phyloP scores from a whole-genome alignment of 2,329 filamentous ascomycete genomes.

The Xylaria sp. region DNA sequence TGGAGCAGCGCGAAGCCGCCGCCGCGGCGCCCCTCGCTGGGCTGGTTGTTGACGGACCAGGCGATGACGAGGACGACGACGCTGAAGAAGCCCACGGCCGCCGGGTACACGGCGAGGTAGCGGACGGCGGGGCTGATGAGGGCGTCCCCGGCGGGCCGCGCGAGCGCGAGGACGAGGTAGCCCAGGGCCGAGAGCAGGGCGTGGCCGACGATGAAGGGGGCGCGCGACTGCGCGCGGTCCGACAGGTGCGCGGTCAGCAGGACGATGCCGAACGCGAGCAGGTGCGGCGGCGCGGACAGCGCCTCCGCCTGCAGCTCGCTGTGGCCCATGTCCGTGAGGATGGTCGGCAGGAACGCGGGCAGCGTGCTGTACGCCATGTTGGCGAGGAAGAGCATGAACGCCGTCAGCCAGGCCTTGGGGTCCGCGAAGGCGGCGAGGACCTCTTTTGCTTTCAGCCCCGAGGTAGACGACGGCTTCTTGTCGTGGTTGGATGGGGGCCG shows the following conservation, averaged over 20 bases:
- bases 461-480: not conserved
- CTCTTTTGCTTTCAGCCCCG: slow-evolving; percentile 59
- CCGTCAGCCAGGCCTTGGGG: slow-evolving; percentile 75
- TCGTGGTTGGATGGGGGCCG: not conserved
- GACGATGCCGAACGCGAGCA: slow-evolving; percentile 74
- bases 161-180: slow-evolving; percentile 65
- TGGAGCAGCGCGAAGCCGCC: slow-evolving; percentile 82
- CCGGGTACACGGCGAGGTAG: slow-evolving; percentile 80
- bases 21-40: slow-evolving; percentile 70
- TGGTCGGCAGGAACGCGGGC: slow-evolving; percentile 85
- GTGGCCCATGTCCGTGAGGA: slow-evolving; percentile 78
- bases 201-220: slow-evolving; percentile 70
- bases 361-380: slow-evolving; percentile 89
- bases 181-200: slow-evolving; percentile 69
- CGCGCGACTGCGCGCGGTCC: slow-evolving; percentile 68
- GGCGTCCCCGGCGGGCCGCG: slow-evolving; percentile 46
- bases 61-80: slow-evolving; percentile 84
- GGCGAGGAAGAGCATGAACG: slow-evolving; percentile 83
- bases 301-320: slow-evolving; percentile 71
- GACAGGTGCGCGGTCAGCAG: slow-evolving; percentile 75
- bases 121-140: slow-evolving; percentile 55
- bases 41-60: slow-evolving; percentile 89
- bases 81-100: slow-evolving; percentile 80
- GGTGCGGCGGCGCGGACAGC: slow-evolving; percentile 80
- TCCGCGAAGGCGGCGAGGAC: slow-evolving; percentile 65